Conservation (phyloP, 352 stramenopile genomes). For the Elongisporangium undulatum region DNA sequence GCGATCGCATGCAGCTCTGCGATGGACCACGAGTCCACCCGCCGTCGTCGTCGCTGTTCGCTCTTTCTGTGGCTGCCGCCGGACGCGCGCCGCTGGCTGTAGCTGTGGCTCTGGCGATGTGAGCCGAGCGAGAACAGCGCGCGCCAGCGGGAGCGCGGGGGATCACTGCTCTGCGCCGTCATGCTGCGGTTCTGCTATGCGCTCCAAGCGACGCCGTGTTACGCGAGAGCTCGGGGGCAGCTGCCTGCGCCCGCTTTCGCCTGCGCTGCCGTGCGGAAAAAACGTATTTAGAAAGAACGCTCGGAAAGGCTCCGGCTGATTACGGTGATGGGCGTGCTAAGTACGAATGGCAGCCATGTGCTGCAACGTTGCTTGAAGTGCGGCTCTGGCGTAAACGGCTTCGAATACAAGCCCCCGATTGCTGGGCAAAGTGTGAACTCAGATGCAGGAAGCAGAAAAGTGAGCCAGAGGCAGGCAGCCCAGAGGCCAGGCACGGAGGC, state of each 20-base stretch:
- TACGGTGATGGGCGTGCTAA: background rate
- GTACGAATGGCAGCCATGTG: background rate
- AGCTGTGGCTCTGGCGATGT: background rate
- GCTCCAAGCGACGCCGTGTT: background rate
- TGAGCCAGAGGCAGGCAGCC: too few species aligned
- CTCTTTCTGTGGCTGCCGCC: slow-evolving; percentile 5
- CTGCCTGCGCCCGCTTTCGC: background rate
- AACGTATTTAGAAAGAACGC: background rate
- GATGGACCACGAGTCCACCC: slow-evolving; percentile 47
- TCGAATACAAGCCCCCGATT: background rate
- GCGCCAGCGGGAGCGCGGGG: background rate
- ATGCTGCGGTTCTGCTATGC: background rate
- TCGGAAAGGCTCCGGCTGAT: background rate
- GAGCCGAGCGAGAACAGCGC: background rate
- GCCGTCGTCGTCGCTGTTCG: slow-evolving; percentile 15
- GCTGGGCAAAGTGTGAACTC: too few species aligned
- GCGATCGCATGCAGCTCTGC: slow-evolving; percentile 58
- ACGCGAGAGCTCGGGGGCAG: background rate
- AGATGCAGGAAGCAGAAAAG: too few species aligned
- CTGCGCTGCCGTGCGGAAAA: background rate
- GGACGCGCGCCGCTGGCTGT: background rate
- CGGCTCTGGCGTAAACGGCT: background rate
- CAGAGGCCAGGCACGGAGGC: too few species aligned
- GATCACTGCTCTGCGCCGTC: background rate
- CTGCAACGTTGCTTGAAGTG: background rate